Evolutionary conservation across 192 early-diverging fungal genomes (phyloP), one percentile per base, ranked within the genome.

Genomic region (Coemansia sp.): DNA sequence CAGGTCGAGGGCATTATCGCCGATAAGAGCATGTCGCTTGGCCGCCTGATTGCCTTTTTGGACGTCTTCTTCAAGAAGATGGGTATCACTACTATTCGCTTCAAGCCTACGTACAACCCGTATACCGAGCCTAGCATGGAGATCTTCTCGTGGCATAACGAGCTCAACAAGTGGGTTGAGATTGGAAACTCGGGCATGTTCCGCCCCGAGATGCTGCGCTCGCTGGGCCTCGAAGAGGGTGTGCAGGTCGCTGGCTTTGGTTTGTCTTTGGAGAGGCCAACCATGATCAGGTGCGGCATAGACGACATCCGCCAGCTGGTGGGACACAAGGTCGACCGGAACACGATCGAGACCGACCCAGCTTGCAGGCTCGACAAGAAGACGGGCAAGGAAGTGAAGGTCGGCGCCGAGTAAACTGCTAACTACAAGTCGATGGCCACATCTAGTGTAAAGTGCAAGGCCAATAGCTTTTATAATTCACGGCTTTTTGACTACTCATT

Each of bases 81-180:
- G 87, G 97, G 95, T 75, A 85, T 92, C 64, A 80, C 86, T 37
- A 93, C 92, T 69, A 88, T 99, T 57, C 90, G 94, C 62, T 99
- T 98, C 90, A 99, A 99, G 88, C 97, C 97, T 56, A 94, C 97
- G 4, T 99, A 95, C 85, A 99, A 99, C 82, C 97, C 97, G 53
- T 99, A 99, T 87, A 99, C 97, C 42, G 97, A 99, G 79, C 97
- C 97, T 36, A 92, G 89, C 67, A 93, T 99, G 94, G 97, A 99
- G 75, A 98, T 99, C 69, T 99, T 99, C 83, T 91, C 95, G 43
- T 99, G 91, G 86, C 96, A 98, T 74, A 87, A 89, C 42, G 87
- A 89, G 85, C 58, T 96, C 64, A 84, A 88, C 52, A 88, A 88
- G 72, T 98, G 93, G 92, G 91, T 97, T 35, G 95, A 97, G 82